Percentiles rank a stretch among this genome's conserved stretches.
Conservation (phyloP, 2,329 filamentous ascomycete species). For the Talaromyces islandicus region DNA sequence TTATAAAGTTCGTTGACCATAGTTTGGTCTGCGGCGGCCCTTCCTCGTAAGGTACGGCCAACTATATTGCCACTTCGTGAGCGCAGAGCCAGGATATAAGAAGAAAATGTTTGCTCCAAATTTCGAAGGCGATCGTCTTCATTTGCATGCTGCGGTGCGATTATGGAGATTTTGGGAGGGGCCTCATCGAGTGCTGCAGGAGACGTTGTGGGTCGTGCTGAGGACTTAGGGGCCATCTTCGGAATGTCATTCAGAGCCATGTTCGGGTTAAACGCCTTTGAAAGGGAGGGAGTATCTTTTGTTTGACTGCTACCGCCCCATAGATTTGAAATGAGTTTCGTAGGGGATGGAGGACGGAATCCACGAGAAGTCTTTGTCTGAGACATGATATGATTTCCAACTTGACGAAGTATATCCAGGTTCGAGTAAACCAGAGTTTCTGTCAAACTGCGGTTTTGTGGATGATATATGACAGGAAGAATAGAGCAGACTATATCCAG, state of each 20-base stretch:
- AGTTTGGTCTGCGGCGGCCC: slow-evolving; percentile 66
- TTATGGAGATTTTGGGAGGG: slow-evolving; percentile 41
- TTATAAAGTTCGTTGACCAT: slow-evolving; percentile 88
- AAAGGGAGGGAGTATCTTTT: slow-evolving; percentile 26
- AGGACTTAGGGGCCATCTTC: slow-evolving; percentile 33
- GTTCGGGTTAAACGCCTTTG: slow-evolving; percentile 29
- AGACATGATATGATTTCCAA: slow-evolving; percentile 58
- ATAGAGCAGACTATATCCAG: slow-evolving; percentile 59
- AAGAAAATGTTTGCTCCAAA: slow-evolving; percentile 78
- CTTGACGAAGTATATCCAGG: slow-evolving; percentile 65
- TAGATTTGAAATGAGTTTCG: slow-evolving; percentile 82
- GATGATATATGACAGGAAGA: slow-evolving; percentile 63
- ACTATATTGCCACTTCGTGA: slow-evolving; percentile 82
- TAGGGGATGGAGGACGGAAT: slow-evolving; percentile 75
- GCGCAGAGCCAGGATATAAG: slow-evolving; percentile 75
- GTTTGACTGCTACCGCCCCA: slow-evolving; percentile 56
- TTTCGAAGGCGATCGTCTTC: slow-evolving; percentile 61
- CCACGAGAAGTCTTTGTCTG: slow-evolving; percentile 56
- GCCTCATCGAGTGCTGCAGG: slow-evolving; percentile 26
- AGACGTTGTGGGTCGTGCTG: slow-evolving; percentile 38
- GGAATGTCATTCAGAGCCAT: slow-evolving; percentile 40
- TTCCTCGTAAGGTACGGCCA: slow-evolving; percentile 66
- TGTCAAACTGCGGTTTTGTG: slow-evolving; percentile 43
- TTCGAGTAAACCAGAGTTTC: slow-evolving; percentile 70
- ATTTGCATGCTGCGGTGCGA: slow-evolving; percentile 49